phyloP scores from a whole-genome alignment of 2,329 filamentous ascomycete species.

The Verticillium nonalfalfae region DNA sequence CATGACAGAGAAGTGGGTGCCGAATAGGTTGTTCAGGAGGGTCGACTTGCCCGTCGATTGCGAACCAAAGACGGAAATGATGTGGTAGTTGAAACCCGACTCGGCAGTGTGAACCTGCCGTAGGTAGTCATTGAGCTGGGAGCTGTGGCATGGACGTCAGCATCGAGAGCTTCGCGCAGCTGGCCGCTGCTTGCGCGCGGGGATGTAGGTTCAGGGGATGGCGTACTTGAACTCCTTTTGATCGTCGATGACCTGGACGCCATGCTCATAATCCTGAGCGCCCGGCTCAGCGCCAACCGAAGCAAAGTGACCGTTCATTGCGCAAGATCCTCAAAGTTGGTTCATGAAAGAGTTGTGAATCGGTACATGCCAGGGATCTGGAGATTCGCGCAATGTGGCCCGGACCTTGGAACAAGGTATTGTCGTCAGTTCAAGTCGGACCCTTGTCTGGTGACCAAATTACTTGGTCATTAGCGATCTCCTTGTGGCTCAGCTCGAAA shows the following conservation, averaged over 20 bases:
- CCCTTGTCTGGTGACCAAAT: background rate
- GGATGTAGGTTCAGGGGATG: conserved; percentile 1
- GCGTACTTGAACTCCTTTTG: conserved; percentile 94
- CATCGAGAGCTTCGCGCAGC: background rate
- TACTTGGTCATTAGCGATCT: background rate
- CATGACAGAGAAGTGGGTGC: conserved; percentile 97
- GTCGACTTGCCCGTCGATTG: conserved; percentile 99
- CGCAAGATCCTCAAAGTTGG: background rate
- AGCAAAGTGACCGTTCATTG: conserved; percentile 77
- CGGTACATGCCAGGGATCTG: background rate
- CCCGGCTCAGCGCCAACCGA: conserved; percentile 60
- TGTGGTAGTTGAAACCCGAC: conserved; percentile 96
- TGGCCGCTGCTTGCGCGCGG: background rate
- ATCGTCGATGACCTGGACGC: conserved; percentile 94
- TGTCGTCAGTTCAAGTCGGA: background rate
- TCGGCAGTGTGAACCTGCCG: conserved; percentile 71
- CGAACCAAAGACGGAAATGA: conserved; percentile 97
- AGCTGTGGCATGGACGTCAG: conserved; percentile 36
- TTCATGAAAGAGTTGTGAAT: background rate
- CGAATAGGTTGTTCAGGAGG: conserved; percentile 90
- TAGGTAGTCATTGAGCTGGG: conserved; percentile 76
- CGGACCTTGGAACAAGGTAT: background rate
- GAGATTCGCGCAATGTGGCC: background rate
- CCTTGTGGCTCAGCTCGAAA: background rate
- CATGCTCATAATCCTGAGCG: conserved; percentile 74